Conservation (phyloP, 163 green algal species). For the Chlamydomonas reinhardtii region DNA sequence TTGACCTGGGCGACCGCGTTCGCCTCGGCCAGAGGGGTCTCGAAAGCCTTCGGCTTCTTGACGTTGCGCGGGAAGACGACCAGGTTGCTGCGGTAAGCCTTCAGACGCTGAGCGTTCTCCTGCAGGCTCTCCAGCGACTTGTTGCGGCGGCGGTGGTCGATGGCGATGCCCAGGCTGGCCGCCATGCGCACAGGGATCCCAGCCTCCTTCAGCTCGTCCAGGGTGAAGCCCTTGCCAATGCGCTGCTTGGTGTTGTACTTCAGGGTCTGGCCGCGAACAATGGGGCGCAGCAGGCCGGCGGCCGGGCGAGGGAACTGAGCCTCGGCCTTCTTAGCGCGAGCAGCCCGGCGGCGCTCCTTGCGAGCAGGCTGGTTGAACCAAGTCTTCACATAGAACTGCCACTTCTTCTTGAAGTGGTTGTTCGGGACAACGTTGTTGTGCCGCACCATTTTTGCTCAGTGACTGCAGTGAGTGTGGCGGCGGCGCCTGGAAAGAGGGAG, state of each 20-base stretch:
- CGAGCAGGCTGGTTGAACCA: conserved; percentile 99
- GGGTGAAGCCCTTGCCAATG: conserved; percentile 95
- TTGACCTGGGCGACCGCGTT: conserved; percentile 79
- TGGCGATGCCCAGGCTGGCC: conserved; percentile 96
- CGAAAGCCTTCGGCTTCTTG: conserved; percentile 96
- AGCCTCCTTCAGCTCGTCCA: conserved; percentile 99
- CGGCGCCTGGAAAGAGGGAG: too few species aligned
- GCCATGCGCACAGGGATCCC: conserved; percentile 93
- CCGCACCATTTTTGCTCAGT: conserved; percentile 82
- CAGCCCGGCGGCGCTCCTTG: conserved; percentile 89
- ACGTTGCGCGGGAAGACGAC: conserved; percentile 94
- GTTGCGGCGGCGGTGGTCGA: conserved; percentile 98
- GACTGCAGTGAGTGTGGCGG: too few species aligned
- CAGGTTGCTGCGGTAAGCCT: conserved; percentile 98
- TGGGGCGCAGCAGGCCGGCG: conserved; percentile 89
- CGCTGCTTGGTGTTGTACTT: conserved; percentile 98
- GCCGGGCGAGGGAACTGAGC: conserved; percentile 92
- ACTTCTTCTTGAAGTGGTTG: conserved; percentile 98
- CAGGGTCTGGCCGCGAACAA: conserved; percentile 94
- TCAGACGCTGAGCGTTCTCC: conserved; percentile 95
- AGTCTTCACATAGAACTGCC: conserved; percentile 92
- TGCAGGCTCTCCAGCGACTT: conserved; percentile 95
- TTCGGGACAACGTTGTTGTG: conserved; percentile 98
- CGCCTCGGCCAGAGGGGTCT: conserved; percentile 84
- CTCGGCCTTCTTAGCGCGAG: conserved; percentile 93